Evolutionary conservation across 306 rosid species (phyloP).

Genomic region (Lithocarpus polystachyus): DNA sequence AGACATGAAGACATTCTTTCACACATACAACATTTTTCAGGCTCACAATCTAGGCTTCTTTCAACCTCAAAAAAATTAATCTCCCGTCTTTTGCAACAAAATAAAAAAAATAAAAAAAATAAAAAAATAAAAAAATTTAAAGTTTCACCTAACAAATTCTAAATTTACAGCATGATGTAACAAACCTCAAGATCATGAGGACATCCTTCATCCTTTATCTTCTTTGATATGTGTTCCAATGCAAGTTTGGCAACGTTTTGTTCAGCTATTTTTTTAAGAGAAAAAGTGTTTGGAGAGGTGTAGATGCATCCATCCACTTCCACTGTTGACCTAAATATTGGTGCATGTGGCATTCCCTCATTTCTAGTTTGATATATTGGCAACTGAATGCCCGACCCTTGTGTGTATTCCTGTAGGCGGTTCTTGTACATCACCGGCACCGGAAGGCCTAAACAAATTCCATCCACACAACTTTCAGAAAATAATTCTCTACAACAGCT

Average conservation of each 20-base stretch:
- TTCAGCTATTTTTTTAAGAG: conserved; percentile 40
- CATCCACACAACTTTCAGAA: not conserved
- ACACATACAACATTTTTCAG: too few species aligned
- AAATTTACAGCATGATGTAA: not conserved
- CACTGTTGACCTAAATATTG: conserved; percentile 38
- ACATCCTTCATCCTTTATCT: conserved; percentile 27
- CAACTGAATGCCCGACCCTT: conserved; percentile 10
- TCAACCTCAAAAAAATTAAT: not conserved
- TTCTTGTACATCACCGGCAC: conserved; percentile 21
- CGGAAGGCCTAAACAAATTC: conserved; percentile 1
- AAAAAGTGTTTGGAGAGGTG: conserved; percentile 29
- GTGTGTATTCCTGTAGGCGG: conserved; percentile 32
- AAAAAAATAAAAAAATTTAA: not conserved
- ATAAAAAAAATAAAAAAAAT: not conserved
- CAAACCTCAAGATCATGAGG: conserved; percentile 41
- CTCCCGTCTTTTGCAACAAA: too few species aligned
- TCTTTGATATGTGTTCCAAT: conserved; percentile 10
- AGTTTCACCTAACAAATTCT: not conserved
- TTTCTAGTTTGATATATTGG: conserved; percentile 36
- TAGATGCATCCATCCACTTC: conserved; percentile 29
- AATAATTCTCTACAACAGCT: not conserved
- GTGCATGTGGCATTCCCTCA: conserved; percentile 33
- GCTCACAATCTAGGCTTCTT: too few species aligned
- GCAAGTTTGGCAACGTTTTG: conserved; percentile 54
- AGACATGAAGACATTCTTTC: too few species aligned